phyloP scores from a whole-genome alignment of 768 basidiomycete genomes.

The Leccinum rimulosum region DNA sequence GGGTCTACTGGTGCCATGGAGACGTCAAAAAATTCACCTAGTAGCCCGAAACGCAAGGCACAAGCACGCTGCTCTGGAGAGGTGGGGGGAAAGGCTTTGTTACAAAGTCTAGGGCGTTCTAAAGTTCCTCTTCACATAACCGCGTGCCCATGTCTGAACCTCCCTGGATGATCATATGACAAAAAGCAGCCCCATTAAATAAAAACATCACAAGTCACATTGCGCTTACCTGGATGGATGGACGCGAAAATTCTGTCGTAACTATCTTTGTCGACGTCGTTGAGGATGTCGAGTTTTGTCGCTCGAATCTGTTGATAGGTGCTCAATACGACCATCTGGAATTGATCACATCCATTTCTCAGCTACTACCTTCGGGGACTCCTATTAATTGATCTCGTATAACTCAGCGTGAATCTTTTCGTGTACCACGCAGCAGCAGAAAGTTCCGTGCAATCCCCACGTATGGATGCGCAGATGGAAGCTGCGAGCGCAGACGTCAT shows the following conservation, averaged over 20 bases:
- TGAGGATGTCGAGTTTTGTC: conserved; percentile 37
- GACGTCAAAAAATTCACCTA: conserved; percentile 24
- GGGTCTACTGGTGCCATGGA: conserved; percentile 21
- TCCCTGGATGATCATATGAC: conserved; percentile 67
- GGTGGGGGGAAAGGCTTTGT: conserved; percentile 68
- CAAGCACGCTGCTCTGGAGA: conserved; percentile 42
- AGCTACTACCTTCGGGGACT: not conserved
- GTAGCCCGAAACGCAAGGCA: conserved; percentile 24
- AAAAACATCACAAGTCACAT: not conserved
- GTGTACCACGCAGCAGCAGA: conserved; percentile 43
- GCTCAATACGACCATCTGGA: conserved; percentile 39
- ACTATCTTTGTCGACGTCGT: conserved; percentile 41
- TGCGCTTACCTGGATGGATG: conserved; percentile 38
- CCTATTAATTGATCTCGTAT: conserved; percentile 36
- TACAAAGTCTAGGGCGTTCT: conserved; percentile 74
- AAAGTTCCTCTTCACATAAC: conserved; percentile 70
- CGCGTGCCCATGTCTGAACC: conserved; percentile 72
- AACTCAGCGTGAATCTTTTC: conserved; percentile 44
- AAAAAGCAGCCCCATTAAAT: not conserved
- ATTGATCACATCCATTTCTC: conserved; percentile 21
- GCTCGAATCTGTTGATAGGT: conserved; percentile 45
- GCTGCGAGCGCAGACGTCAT: conserved; percentile 47
- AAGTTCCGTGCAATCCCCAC: conserved; percentile 44
- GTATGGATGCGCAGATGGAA: conserved; percentile 46
- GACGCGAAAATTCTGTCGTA: conserved; percentile 43